Evolutionary conservation across 139 green algal genomes (phyloP), one percentile per base, ranked within the genome.

Genomic region (Nannochloris sp.): DNA sequence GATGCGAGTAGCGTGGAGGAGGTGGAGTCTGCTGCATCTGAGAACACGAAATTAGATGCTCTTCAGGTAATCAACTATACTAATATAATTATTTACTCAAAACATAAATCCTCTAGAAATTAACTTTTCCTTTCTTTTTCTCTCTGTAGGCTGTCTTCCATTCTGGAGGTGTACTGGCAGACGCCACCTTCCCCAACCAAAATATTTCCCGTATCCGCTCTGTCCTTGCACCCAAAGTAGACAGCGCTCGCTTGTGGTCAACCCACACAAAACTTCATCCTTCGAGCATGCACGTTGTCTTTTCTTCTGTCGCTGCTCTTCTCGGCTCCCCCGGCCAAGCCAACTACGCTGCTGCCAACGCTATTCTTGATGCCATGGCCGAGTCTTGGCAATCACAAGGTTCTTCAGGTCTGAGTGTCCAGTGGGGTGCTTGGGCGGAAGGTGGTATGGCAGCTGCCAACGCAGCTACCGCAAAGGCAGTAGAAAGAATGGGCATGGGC

Each of bases 351-450:
- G 83, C 78, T 14, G 81, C 86, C 10, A 93, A 93, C 51, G 61
- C 39, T 3, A 70, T 53, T 7, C 60, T 91, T 60, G 84, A 91
- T 59, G 73, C 39, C 3, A 53, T 53, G 4, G 72, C 81, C 2
- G 34, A 24, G 3, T 7, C 31, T 35, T 4, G 13, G 15, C 54
- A 34, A 3, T 54, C 33, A 34, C 23, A 56, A 37, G 64, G 68
- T 10, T 30, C 33, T 29, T 15, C 33, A 3, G 58, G 31, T 5
- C 14, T 71, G 29, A 59, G 56, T 2, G 35, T 90, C 34, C 89
- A 96, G 70, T 95, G 89, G 89, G 89, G 87, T 32, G 89, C 87
- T 5, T 96, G 88, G 88, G 74, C 63, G 5, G 80, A 78, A n/a
- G 76, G 68, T 10, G 87, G 88, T 46, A 95, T 95, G 88, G 88